phyloP scores from a whole-genome alignment of 768 basidiomycete species.

The Pulveroboletus sp. region DNA sequence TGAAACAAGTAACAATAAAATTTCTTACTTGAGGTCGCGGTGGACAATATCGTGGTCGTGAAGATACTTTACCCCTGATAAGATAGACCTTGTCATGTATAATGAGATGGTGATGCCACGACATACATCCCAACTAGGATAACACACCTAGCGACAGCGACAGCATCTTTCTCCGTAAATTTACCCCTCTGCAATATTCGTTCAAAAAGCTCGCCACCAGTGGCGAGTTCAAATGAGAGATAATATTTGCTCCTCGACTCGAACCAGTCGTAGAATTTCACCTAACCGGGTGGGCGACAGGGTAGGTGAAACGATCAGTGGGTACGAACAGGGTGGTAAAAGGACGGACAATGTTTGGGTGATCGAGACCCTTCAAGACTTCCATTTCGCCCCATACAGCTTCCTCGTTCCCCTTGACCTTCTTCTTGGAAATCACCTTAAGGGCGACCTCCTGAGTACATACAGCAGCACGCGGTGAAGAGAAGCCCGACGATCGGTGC shows the following conservation, averaged over 20 bases:
- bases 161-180: conserved; percentile 92
- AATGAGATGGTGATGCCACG: background rate
- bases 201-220: conserved; percentile 93
- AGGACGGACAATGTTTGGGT: conserved; percentile 82
- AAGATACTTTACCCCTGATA: conserved; percentile 85
- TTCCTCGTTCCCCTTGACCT: conserved; percentile 87
- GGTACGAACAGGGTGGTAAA: background rate
- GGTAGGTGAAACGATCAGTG: background rate
- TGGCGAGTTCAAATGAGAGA: conserved; percentile 91
- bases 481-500: conserved; percentile 19
- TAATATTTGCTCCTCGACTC: conserved; percentile 94
- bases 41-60: conserved; percentile 95
- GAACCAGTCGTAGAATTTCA: conserved; percentile 97
- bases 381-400: conserved; percentile 94
- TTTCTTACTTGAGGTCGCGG: conserved; percentile 83
- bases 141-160: conserved; percentile 67
- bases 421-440: conserved; percentile 94
- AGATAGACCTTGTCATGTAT: conserved; percentile 55
- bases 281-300: conserved; percentile 51
- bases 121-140: background rate
- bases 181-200: conserved; percentile 82
- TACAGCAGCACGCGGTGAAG: conserved; percentile 29
- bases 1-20: background rate
- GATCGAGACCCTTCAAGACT: conserved; percentile 83
- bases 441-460: conserved; percentile 73